Evolutionary conservation across 306 rosid species (phyloP), one percentile per base, ranked within the genome.

Genomic region (Mucuna pruriens): DNA sequence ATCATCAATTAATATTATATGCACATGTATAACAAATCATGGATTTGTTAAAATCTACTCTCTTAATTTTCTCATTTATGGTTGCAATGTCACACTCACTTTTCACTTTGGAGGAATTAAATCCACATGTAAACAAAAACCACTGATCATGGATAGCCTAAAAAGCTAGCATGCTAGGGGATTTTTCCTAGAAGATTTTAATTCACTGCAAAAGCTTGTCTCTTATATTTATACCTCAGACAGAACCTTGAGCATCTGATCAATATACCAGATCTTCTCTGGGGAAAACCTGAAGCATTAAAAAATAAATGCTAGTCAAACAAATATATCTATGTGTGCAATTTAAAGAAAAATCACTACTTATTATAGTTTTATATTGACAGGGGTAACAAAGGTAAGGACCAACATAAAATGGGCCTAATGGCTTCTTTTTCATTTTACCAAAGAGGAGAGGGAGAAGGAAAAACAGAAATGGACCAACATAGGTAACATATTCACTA

Each of bases 201-300:
- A 54, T 58, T 77, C 63, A 67, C 63, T 42, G 61, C 67, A 81
- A 84, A 67, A 44, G 62, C 36, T 73, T 69, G 84, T 80, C 70
- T 75, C 83, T 34, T 51, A 76, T 77, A 79, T 85, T 85, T 90
- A 86, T 95, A 95, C 99, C 99, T 95, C 98, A 55, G 93, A 87
- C 80, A 95, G 93, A 93, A 95, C 99, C 90, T 90, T 93, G 39
- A 95, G 97, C 99, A 95, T 95, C 92, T 90, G 97, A 85, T 95
- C 97, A 62, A 95, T 88, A 87, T 95, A 95, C 99, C 99, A 95
- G 71, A 95, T 91, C 92, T 93, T 95, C 91, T 93, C 97, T 0
- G 90, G 94, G 85, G 99, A 90, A 90, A 91, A 92, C 94, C 99
- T 95, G 84, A 79, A 87, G 70, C 87, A 80, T 40, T 81, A 93